These are phyloP conservation scores for Eucalyptus pauciflora DNA, from an alignment of 345 rosid genomes.

Conservation along the genomic window DNA sequence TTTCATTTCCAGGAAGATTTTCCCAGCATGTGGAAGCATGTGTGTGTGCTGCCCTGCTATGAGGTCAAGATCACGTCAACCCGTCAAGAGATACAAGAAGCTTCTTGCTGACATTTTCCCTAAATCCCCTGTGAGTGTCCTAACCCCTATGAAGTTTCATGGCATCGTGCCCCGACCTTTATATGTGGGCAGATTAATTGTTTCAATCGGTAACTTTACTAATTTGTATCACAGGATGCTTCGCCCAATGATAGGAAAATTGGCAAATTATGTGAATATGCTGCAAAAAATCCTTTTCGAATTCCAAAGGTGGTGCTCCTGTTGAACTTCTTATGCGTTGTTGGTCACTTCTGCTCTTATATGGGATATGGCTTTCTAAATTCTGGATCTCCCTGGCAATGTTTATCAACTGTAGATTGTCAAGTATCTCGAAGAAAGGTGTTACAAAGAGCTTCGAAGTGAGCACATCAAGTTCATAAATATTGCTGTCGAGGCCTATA, in stretches of 20 bases:
- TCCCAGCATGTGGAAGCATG: slow-evolving; percentile 96
- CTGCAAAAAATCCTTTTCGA: slow-evolving; percentile 74
- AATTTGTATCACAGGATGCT: slow-evolving; percentile 41
- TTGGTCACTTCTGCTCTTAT: not conserved
- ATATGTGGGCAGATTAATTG: not conserved
- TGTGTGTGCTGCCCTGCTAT: slow-evolving; percentile 96
- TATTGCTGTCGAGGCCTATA: slow-evolving; percentile 59
- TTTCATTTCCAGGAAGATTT: slow-evolving; percentile 72
- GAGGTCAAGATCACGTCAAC: slow-evolving; percentile 96
- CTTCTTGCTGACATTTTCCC: slow-evolving; percentile 89
- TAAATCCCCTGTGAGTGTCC: slow-evolving; percentile 56
- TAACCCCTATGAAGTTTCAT: not conserved
- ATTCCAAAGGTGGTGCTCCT: slow-evolving; percentile 67
- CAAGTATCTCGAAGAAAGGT: slow-evolving; percentile 85
- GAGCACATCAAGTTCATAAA: slow-evolving; percentile 58
- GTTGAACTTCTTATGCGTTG: not conserved
- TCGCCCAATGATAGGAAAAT: slow-evolving; percentile 75
- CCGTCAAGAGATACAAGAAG: slow-evolving; percentile 94
- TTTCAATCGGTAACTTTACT: not conserved
- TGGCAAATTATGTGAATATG: slow-evolving; percentile 84
- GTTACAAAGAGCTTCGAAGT: slow-evolving; percentile 72
- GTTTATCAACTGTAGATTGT: slow-evolving; percentile 46
- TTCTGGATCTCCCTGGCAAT: not conserved
- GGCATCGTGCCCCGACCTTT: not conserved
- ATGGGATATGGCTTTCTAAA: not conserved